A percentile compares a stretch with the other conserved stretches of the same genome.
These are phyloP conservation scores for Pyrenochaeta sp. DNA, from an alignment of 2,329 filamentous ascomycete genomes.

Conservation along the genomic window DNA sequence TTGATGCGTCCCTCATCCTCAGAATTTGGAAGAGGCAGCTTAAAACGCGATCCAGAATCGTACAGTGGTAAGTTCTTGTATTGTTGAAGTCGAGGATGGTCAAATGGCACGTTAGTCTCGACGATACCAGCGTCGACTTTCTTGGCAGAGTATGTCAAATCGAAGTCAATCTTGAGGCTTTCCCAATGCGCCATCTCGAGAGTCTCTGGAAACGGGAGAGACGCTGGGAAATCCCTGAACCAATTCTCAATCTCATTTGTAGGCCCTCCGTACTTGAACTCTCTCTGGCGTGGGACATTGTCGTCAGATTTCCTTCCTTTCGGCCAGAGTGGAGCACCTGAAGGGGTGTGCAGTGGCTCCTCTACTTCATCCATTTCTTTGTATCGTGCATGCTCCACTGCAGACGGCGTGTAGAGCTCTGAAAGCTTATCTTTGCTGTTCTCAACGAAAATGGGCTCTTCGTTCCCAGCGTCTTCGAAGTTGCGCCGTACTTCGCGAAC, in stretches of 20 bases:
- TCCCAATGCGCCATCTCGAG: constrained; percentile 40
- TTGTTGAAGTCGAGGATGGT: constrained; percentile 13
- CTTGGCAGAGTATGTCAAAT: constrained; percentile 25
- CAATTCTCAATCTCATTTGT: constrained; percentile 32
- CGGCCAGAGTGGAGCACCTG: neutral
- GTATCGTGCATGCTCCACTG: constrained; percentile 2
- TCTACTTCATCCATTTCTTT: neutral
- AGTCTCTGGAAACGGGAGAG: constrained; percentile 40
- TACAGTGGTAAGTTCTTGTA: constrained; percentile 19
- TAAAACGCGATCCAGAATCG: constrained; percentile 43
- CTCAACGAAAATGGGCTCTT: constrained; percentile 4
- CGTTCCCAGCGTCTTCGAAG: constrained; percentile 15
- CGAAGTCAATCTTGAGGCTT: constrained; percentile 36
- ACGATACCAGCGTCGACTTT: constrained; percentile 15
- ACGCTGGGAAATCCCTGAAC: constrained; percentile 26
- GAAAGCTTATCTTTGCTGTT: constrained; percentile 11
- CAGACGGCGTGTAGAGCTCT: constrained; percentile 8
- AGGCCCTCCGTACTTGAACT: constrained; percentile 36
- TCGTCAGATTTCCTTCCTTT: neutral
- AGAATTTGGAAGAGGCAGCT: constrained; percentile 21
- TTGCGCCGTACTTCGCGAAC: constrained; percentile 27
- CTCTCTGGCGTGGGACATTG: constrained; percentile 9
- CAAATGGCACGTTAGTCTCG: constrained; percentile 27
- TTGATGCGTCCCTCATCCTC: constrained; percentile 7
- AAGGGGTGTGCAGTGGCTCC: neutral